Percentiles rank a stretch among this genome's conserved stretches.
Evolutionary conservation across 2,329 filamentous ascomycete species (phyloP).

Genomic region (Mollisia scopiformis): DNA sequence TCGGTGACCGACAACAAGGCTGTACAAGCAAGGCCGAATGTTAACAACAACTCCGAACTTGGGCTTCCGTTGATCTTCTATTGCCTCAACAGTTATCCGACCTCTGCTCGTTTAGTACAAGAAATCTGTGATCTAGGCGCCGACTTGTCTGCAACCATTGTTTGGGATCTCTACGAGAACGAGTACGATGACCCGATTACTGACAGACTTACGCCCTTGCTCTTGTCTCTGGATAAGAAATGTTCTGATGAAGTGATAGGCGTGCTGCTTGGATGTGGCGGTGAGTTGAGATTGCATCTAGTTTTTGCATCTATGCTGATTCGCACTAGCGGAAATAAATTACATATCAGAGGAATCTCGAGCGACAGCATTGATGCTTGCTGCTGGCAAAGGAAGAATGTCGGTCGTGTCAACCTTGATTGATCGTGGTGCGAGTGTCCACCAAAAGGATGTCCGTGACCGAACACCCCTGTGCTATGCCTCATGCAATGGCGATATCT

Average conservation of each 20-base stretch:
- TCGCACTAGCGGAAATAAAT: not conserved
- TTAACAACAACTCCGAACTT: not conserved
- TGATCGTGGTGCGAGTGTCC: not conserved
- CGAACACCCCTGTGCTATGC: slow-evolving; percentile 26
- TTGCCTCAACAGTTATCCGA: not conserved
- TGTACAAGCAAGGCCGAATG: not conserved
- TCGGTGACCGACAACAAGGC: not conserved
- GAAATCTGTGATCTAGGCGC: not conserved
- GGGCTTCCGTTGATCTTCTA: slow-evolving; percentile 1
- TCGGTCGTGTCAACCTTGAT: not conserved
- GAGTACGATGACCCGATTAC: not conserved
- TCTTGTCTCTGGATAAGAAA: not conserved
- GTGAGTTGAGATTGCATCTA: not conserved
- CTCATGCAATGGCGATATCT: slow-evolving; percentile 29
- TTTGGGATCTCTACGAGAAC: not conserved
- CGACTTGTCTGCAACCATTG: not conserved
- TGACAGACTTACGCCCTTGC: not conserved
- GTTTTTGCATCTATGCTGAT: not conserved
- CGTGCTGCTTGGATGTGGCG: not conserved
- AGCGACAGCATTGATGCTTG: not conserved
- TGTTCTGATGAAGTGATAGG: not conserved
- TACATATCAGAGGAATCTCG: not conserved
- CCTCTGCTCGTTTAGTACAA: not conserved
- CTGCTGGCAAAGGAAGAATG: not conserved
- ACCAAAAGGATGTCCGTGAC: not conserved